Evolutionary conservation across 768 basidiomycete species (phyloP), one percentile per base, ranked within the genome.

Genomic region (Cystofilobasidium ferigula): DNA sequence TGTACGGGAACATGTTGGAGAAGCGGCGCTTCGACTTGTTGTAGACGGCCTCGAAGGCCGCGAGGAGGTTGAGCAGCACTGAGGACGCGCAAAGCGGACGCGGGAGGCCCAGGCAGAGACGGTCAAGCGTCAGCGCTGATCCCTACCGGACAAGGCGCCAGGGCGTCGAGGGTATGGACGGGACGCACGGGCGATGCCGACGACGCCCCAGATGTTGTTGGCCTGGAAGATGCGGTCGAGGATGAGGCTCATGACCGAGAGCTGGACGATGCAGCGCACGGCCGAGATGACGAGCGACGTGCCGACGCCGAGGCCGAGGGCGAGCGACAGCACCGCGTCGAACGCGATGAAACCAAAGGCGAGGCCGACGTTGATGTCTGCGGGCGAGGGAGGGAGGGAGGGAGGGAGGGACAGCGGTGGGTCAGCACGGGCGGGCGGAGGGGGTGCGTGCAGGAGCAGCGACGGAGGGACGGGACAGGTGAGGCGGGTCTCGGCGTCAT

Each of bases 21-120:
- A 84, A 88, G 26, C 89, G 79, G 64, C 83, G 81, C 71, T 85
- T 84, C 5, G 86, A 82, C 74, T 88, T 90, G 78, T 90, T 88
- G 48, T 85, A 80, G 16, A 89, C 87, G 87, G 61, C 34, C 26
- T 35, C 8, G 30, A 30, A n/a, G 0, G 89, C 87, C 6, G 87
- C 88, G 70, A 91, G 77, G 5, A 87, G 70, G 72, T 89, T 89
- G 62, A 91, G 75, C 32, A 89, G 72, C 59, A 82, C 86, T 86
- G 64, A 1, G 54, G 22, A 63, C 22, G 45, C 22, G 45, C 22
- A 8, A 5, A 16, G 4, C 5, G 45, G 22, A n/a, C 1, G 6
- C 10, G 10, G 43, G 10, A 20, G 43, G 43, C n/a, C n/a, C n/a
- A n/a, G n/a, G n/a, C n/a, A n/a, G n/a, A 20, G 43, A 14, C 10